Percentiles rank a stretch among this genome's conserved stretches.
Conservation (phyloP, 2,329 filamentous ascomycete species). For the Colletotrichum sojae region DNA sequence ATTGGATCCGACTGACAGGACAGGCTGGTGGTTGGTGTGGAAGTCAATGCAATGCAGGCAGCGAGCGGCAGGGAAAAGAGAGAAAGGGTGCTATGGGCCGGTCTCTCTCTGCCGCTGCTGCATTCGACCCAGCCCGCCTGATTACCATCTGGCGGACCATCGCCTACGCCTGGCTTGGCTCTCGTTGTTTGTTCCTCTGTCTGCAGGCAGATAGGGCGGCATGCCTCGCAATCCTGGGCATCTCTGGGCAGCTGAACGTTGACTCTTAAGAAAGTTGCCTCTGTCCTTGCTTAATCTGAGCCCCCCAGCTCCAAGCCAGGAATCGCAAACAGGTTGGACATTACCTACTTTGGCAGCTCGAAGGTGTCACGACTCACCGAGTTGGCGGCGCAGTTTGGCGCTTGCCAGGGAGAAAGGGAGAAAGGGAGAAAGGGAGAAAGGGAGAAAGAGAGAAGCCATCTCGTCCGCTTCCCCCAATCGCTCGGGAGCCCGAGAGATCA, state of each 20-base stretch:
- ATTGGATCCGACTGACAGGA: constrained; percentile 15
- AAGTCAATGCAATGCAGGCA: too few species aligned
- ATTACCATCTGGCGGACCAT: neutral
- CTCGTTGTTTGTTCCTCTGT: neutral
- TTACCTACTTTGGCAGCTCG: too few species aligned
- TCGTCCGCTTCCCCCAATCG: too few species aligned
- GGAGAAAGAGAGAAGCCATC: neutral
- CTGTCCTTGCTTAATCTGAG: too few species aligned
- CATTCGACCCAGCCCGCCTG: too few species aligned
- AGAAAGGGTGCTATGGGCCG: too few species aligned
- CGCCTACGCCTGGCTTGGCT: constrained; percentile 3
- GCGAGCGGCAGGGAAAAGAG: too few species aligned
- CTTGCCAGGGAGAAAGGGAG: neutral
- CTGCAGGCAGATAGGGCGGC: neutral
- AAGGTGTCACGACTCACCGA: too few species aligned
- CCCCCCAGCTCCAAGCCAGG: too few species aligned
- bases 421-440: too few species aligned
- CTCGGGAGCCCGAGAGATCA: neutral
- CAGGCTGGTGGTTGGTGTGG: constrained; percentile 10
- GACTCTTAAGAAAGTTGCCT: neutral
- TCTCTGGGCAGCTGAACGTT: constrained; percentile 15
- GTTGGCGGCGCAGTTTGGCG: neutral
- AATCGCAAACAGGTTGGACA: too few species aligned
- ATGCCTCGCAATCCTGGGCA: neutral
- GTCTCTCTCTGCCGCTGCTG: constrained; percentile 1